Percentiles rank a stretch among this genome's conserved stretches.
Conservation (phyloP, 2,329 filamentous ascomycete genomes). For the Trichoderma afroharzianum region DNA sequence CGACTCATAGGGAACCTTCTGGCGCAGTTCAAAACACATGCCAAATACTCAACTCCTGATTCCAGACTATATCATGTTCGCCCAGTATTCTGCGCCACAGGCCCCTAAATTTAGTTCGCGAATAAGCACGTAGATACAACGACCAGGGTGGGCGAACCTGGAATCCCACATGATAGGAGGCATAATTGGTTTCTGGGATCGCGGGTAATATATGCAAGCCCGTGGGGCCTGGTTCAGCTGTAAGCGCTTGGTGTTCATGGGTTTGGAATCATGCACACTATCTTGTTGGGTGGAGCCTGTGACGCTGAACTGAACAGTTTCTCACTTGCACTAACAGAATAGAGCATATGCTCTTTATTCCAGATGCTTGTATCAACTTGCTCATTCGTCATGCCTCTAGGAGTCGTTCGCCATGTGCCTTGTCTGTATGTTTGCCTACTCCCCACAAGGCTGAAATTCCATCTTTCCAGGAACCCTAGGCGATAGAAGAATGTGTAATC, state of each 20-base stretch:
- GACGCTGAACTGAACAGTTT: background rate
- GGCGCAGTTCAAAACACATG: background rate
- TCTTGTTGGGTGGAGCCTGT: background rate
- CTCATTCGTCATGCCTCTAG: background rate
- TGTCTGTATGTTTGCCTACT: background rate
- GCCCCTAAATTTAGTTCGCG: background rate
- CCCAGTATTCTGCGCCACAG: background rate
- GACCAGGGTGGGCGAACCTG: background rate
- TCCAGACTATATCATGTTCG: background rate
- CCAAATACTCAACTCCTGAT: constrained; percentile 7
- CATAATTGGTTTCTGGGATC: background rate
- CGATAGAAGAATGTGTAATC: background rate
- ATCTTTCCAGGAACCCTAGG: background rate
- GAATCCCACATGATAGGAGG: constrained; percentile 1
- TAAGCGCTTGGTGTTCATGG: constrained; percentile 11
- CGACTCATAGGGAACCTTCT: background rate
- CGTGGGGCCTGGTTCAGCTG: constrained; percentile 12
- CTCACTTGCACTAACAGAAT: background rate
- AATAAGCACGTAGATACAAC: background rate
- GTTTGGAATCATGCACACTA: constrained; percentile 12
- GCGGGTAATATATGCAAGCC: constrained; percentile 5
- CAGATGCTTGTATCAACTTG: background rate
- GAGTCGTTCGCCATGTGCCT: background rate
- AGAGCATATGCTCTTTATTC: background rate
- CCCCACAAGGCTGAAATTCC: constrained; percentile 1